A percentile compares a stretch with the other conserved stretches of the same genome.
phyloP scores from a whole-genome alignment of 495 filamentous ascomycete species.

The Xylaria nigripes region DNA sequence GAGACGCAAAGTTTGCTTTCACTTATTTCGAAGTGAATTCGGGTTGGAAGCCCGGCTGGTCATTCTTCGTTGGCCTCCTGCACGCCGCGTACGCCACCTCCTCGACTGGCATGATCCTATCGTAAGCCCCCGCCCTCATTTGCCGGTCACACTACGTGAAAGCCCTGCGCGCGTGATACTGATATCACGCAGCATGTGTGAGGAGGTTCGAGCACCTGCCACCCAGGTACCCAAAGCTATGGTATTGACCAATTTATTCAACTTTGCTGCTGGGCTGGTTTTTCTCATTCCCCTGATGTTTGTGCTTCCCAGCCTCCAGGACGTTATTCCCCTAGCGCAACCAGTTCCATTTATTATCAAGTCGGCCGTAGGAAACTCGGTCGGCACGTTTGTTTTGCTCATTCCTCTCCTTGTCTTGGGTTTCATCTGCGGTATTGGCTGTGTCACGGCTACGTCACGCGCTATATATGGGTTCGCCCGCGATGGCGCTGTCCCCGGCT shows the following conservation, averaged over 20 bases:
- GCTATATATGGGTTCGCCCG: slow-evolving; percentile 54
- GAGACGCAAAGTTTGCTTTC: slow-evolving; percentile 33
- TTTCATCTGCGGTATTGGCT: slow-evolving; percentile 54
- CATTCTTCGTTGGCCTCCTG: slow-evolving; percentile 40
- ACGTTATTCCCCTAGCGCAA: slow-evolving; percentile 35
- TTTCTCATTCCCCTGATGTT: slow-evolving; percentile 45
- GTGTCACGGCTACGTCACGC: slow-evolving; percentile 52
- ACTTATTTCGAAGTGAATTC: slow-evolving; percentile 39
- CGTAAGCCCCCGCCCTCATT: slow-evolving; percentile 20
- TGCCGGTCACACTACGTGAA: not conserved
- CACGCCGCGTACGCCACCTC: slow-evolving; percentile 45
- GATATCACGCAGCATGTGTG: slow-evolving; percentile 34
- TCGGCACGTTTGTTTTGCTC: slow-evolving; percentile 39
- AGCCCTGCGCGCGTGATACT: not conserved
- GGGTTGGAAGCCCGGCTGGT: slow-evolving; percentile 43
- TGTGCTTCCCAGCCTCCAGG: slow-evolving; percentile 38
- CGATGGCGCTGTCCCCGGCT: slow-evolving; percentile 50
- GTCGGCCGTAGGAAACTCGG: slow-evolving; percentile 36
- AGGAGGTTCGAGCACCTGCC: slow-evolving; percentile 40
- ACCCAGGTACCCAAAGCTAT: slow-evolving; percentile 46
- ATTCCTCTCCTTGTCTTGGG: slow-evolving; percentile 42
- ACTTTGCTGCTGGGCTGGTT: slow-evolving; percentile 40
- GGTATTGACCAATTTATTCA: slow-evolving; percentile 42
- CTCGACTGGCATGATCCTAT: slow-evolving; percentile 47
- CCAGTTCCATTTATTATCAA: slow-evolving; percentile 41